Base-by-base conservation (phyloP, 2,329 filamentous ascomycete genomes). In the Claviceps fusiformis region DNA sequence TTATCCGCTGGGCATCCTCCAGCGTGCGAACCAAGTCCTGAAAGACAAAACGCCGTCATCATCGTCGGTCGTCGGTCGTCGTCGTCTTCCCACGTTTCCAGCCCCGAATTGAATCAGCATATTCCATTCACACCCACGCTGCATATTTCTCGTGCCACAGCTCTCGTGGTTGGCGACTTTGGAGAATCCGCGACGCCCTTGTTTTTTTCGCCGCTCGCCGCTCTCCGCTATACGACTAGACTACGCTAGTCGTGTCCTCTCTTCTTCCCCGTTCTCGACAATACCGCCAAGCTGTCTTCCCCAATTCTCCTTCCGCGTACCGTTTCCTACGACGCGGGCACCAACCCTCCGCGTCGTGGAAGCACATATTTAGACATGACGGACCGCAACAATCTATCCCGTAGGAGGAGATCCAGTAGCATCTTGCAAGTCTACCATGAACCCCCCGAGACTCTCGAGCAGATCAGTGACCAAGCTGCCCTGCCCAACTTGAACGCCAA, bases 261-360 rank as follows among this genome's bases (percentile, higher is more conserved):
- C 27, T 49, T 50, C 19, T 17, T 10, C 48, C 47, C 55, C 45
- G 48, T 55, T 58, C 60, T 63, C 65, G 57, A 68, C 75, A 87
- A 87, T 73, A 92, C 89, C 89, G 88, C 86, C 88, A 95, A 95
- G 77, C 85, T 95, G 89, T 92, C 90, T 85, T 88, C 91, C 71
- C 85, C 80, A 76, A 78, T 93, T 73, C 79, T 95, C 67, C 81
- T 95, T 67, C 86, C 88, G 71, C 88, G 89, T 71, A 89, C 88
- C 78, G 86, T 93, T 79, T 90, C 89, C 72, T 95, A 93, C 80
- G 86, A 90, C 78, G 85, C 85, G 77, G 85, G 86, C 74, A 82
- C 84, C 64, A 86, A 87, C 63, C 75, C 78, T 70, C 79, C 80
- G 66, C 76, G 78, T 69, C 79, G 83, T 73, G 78, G 83, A 78